Evolutionary conservation across 1,284 basidiomycete genomes (phyloP).

Genomic region (Trichosporon asahii): DNA sequence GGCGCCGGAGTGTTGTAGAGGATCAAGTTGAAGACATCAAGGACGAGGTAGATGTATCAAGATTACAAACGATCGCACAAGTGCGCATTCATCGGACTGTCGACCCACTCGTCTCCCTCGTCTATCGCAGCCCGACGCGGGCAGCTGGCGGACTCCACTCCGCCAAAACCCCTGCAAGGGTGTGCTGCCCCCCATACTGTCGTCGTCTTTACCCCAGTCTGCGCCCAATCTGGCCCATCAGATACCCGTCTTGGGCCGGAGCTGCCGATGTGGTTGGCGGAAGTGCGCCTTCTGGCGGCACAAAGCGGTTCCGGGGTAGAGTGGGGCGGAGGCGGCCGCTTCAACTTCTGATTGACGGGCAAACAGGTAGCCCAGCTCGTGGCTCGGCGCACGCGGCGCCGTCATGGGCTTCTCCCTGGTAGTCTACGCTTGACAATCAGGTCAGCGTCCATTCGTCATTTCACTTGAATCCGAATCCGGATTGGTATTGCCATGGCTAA

Average conservation of each 20-base stretch:
- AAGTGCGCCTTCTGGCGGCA: background rate
- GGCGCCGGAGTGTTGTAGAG: background rate
- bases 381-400: background rate
- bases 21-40: background rate
- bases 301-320: background rate
- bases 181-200: background rate
- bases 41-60: background rate
- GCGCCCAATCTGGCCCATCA: background rate
- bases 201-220: background rate
- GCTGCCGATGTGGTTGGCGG: background rate
- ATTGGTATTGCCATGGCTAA: background rate
- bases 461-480: background rate
- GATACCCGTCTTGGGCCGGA: background rate
- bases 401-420: background rate
- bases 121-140: background rate
- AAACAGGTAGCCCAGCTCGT: background rate
- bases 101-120: background rate
- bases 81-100: background rate
- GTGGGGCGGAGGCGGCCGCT: background rate
- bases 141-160: background rate
- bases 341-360: background rate
- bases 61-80: background rate
- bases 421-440: background rate
- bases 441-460: background rate
- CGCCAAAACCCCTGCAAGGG: background rate